phyloP scores from a whole-genome alignment of 495 filamentous ascomycete species.

The Trichoderma parareesei region DNA sequence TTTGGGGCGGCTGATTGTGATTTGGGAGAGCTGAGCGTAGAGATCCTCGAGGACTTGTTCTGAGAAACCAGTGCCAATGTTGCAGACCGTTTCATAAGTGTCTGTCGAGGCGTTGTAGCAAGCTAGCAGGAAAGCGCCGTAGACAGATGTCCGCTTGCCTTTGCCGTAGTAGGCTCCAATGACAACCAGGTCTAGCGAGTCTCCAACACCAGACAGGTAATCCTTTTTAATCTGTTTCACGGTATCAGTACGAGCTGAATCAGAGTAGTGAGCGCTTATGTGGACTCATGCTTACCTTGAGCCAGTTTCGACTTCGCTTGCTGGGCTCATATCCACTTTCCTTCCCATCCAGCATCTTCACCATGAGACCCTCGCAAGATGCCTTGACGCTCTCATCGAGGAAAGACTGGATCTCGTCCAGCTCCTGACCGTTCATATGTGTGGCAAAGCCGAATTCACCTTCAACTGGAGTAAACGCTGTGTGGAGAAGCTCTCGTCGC shows the following conservation, averaged over 20 bases:
- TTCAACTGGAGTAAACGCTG: conserved; percentile 66
- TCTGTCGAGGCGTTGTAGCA: conserved; percentile 78
- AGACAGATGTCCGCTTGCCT: conserved; percentile 90
- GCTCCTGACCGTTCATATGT: conserved; percentile 73
- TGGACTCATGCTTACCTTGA: conserved; percentile 57
- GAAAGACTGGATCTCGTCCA: conserved; percentile 87
- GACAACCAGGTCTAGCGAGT: conserved; percentile 94
- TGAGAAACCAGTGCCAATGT: conserved; percentile 95
- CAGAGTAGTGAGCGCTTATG: conserved; percentile 15
- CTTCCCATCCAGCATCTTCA: conserved; percentile 92
- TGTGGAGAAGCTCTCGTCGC: conserved; percentile 66
- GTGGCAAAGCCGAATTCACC: conserved; percentile 92
- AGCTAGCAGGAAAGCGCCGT: conserved; percentile 89
- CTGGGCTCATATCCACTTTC: conserved; percentile 92
- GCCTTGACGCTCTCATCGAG: conserved; percentile 91
- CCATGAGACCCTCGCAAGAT: conserved; percentile 95
- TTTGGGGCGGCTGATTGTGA: conserved; percentile 81
- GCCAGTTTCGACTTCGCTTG: conserved; percentile 93
- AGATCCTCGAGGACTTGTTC: conserved; percentile 79
- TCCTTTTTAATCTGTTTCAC: conserved; percentile 79
- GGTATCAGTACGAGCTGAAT: conserved; percentile 56
- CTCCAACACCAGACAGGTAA: conserved; percentile 85
- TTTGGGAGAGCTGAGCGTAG: conserved; percentile 57
- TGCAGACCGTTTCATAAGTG: conserved; percentile 89
- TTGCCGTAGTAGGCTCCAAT: conserved; percentile 89